These are phyloP conservation scores for Aurantiochytrium sp. DNA, from an alignment of 108 stramenopile species.

Conservation along the genomic window DNA sequence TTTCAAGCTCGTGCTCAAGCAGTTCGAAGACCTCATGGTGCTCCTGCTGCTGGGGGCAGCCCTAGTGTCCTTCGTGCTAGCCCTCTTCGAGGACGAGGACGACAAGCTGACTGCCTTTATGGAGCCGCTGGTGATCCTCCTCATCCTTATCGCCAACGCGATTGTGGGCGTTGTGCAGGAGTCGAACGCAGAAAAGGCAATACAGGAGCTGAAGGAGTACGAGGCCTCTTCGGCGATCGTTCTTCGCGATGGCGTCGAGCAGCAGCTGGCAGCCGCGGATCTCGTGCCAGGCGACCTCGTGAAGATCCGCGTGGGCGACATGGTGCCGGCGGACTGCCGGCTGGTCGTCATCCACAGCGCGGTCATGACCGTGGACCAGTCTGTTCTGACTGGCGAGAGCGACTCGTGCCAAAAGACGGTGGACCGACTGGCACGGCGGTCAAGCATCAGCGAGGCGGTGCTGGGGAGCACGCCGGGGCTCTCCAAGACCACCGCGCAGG, in stretches of 20 bases:
- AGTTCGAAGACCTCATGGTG: slow-evolving; percentile 59
- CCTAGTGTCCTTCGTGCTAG: slow-evolving; percentile 49
- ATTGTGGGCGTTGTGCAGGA: slow-evolving; percentile 91
- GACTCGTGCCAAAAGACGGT: slow-evolving; percentile 45
- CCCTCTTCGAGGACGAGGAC: slow-evolving; percentile 61
- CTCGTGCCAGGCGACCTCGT: slow-evolving; percentile 95
- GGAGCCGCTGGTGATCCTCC: slow-evolving; percentile 88
- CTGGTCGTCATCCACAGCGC: neutral
- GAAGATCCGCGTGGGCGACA: slow-evolving; percentile 80
- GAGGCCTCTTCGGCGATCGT: slow-evolving; percentile 76
- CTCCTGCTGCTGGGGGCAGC: slow-evolving; percentile 59
- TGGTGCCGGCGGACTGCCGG: slow-evolving; percentile 86
- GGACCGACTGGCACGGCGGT: slow-evolving; percentile 43
- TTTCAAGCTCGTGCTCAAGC: slow-evolving; percentile 49
- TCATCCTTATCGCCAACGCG: slow-evolving; percentile 90
- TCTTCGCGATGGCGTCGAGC: slow-evolving; percentile 62
- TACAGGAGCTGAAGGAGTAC: slow-evolving; percentile 84
- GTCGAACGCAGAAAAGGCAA: slow-evolving; percentile 71
- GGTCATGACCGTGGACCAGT: slow-evolving; percentile 44
- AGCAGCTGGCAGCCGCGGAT: slow-evolving; percentile 45
- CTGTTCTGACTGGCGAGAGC: slow-evolving; percentile 58
- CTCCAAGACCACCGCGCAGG: neutral
- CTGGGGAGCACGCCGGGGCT: neutral
- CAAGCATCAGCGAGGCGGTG: neutral
- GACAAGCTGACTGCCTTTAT: slow-evolving; percentile 62